A percentile compares a stretch with the other conserved stretches of the same genome.
phyloP scores from a whole-genome alignment of 225 moss, liverwort and hornwort genomes.

The Polytrichum formosum region DNA sequence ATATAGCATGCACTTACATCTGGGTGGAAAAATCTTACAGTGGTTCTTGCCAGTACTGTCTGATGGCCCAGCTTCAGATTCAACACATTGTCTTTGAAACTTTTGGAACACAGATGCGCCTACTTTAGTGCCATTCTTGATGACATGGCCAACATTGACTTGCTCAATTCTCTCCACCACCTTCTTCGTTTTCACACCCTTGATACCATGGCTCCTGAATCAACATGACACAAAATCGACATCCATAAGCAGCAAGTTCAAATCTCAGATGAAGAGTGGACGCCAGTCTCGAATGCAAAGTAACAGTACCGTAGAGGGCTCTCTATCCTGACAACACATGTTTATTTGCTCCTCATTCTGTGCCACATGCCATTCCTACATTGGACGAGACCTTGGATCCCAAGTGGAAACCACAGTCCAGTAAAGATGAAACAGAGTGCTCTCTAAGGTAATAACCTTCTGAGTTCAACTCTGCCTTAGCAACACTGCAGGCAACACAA shows the following conservation, averaged over 20 bases:
- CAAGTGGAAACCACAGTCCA: too few relatives aligned
- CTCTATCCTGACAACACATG: too few relatives aligned
- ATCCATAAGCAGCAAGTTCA: too few relatives aligned
- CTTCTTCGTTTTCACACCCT: conserved; percentile 32
- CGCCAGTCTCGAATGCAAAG: too few relatives aligned
- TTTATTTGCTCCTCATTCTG: too few relatives aligned
- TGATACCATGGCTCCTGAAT: conserved; percentile 23
- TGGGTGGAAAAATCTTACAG: conserved; percentile 15
- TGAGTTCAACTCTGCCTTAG: neutral
- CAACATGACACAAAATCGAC: too few relatives aligned
- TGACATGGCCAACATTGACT: conserved; percentile 14
- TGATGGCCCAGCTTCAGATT: conserved; percentile 26
- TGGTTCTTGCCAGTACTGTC: conserved; percentile 16
- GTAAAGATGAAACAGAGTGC: too few relatives aligned
- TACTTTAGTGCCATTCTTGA: conserved; percentile 29
- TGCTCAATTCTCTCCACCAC: conserved; percentile 30
- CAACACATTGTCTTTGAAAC: conserved; percentile 24
- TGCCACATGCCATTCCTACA: too few relatives aligned
- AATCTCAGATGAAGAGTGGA: too few relatives aligned
- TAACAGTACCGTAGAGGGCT: too few relatives aligned
- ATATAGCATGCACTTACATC: neutral
- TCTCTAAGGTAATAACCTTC: too few relatives aligned
- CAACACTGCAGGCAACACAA: neutral
- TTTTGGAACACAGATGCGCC: conserved; percentile 34
- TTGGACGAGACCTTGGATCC: too few relatives aligned